Percentiles rank a stretch among this genome's conserved stretches.
phyloP scores from a whole-genome alignment of 306 rosid species.

The Vigna angularis region DNA sequence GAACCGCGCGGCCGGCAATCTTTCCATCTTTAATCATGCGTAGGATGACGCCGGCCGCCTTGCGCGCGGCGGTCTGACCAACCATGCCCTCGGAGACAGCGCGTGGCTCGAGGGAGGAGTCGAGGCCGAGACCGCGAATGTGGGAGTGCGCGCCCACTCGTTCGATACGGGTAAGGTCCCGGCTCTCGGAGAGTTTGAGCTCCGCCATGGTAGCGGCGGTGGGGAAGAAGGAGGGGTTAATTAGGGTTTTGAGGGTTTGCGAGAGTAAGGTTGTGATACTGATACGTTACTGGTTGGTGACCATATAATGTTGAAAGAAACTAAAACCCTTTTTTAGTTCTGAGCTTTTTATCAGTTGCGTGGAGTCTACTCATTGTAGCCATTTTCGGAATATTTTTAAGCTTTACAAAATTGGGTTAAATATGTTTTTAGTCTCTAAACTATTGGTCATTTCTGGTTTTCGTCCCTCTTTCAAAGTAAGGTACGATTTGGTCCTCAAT shows the following conservation, averaged over 20 bases:
- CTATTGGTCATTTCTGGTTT: no score
- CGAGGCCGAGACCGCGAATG: constrained; percentile 96
- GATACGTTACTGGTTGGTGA: background rate
- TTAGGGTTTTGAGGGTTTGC: constrained; percentile 13
- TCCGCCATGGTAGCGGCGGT: constrained; percentile 54
- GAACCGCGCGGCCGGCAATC: constrained; percentile 92
- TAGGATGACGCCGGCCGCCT: constrained; percentile 92
- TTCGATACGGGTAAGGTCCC: constrained; percentile 94
- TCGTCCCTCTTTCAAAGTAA: no score
- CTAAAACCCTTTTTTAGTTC: background rate
- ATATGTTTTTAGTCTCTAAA: no score
- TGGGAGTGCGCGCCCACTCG: constrained; percentile 99
- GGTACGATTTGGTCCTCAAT: no score
- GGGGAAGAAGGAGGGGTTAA: background rate
- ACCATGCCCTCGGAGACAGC: constrained; percentile 96
- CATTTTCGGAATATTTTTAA: no score
- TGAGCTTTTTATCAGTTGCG: no score
- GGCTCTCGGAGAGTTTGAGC: constrained; percentile 86
- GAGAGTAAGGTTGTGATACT: background rate
- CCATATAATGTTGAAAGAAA: background rate
- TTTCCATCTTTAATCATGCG: constrained; percentile 93
- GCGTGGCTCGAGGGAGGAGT: constrained; percentile 85
- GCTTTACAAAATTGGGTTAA: no score
- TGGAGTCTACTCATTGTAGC: no score
- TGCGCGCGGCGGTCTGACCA: constrained; percentile 88